Evolutionary conservation across 2,329 filamentous ascomycete genomes (phyloP).

Genomic region (Aureobasidium sp.): DNA sequence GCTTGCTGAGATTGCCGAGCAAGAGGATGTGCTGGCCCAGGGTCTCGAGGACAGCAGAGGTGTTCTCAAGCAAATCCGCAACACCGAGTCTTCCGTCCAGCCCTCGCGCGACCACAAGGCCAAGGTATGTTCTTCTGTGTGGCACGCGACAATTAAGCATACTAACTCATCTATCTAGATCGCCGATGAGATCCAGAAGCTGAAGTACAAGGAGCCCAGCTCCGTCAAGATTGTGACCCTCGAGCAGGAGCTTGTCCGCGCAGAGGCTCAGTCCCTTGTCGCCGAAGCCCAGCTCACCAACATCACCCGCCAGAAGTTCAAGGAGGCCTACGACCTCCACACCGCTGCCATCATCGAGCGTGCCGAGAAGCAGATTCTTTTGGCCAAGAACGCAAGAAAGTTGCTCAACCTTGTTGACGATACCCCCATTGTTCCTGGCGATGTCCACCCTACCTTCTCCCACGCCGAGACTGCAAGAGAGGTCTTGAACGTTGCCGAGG

Average conservation of each 20-base stretch:
- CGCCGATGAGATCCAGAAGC: slow-evolving; percentile 80
- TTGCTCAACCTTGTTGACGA: slow-evolving; percentile 84
- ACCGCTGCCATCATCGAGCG: slow-evolving; percentile 89
- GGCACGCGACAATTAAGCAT: neutral
- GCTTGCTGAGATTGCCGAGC: slow-evolving; percentile 85
- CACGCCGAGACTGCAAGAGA: slow-evolving; percentile 64
- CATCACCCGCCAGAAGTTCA: slow-evolving; percentile 90
- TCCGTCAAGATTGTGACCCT: slow-evolving; percentile 73
- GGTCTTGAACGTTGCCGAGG: slow-evolving; percentile 86
- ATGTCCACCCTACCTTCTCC: slow-evolving; percentile 63
- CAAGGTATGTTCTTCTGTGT: slow-evolving; percentile 44
- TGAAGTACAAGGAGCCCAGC: slow-evolving; percentile 88
- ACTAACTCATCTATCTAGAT: slow-evolving; percentile 42
- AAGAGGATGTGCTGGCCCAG: slow-evolving; percentile 83
- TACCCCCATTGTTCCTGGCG: slow-evolving; percentile 80
- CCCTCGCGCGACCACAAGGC: slow-evolving; percentile 79
- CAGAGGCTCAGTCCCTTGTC: slow-evolving; percentile 91
- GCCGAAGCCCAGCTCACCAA: slow-evolving; percentile 96
- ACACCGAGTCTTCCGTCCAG: slow-evolving; percentile 93
- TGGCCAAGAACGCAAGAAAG: slow-evolving; percentile 82
- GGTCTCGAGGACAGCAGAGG: slow-evolving; percentile 77
- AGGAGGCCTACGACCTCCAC: slow-evolving; percentile 85
- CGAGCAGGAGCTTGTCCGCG: slow-evolving; percentile 93
- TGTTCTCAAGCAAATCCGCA: slow-evolving; percentile 83
- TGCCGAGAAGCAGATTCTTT: slow-evolving; percentile 91